These are phyloP conservation scores for Oryza glaberrima DNA, from an alignment of 176 grass and related monocot species.

Conservation along the genomic window DNA sequence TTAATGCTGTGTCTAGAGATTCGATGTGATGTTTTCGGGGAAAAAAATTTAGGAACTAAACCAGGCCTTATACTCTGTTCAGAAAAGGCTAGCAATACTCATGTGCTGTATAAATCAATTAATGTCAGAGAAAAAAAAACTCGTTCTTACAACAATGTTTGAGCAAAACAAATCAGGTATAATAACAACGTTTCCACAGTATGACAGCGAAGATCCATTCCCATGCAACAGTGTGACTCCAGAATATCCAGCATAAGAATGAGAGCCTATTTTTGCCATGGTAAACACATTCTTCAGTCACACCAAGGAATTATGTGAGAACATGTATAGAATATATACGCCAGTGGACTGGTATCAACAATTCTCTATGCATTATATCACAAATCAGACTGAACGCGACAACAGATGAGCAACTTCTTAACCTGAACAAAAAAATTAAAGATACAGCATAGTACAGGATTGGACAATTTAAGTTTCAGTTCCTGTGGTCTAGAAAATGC, in stretches of 20 bases:
- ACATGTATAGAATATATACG: neutral
- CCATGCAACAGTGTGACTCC: neutral
- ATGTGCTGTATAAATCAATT: neutral
- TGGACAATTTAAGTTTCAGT: neutral
- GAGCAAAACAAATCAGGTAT: neutral
- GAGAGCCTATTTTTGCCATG: neutral
- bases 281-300: neutral
- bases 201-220: neutral
- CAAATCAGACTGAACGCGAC: neutral
- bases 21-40: no score
- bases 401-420: neutral
- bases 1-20: no score
- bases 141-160: neutral
- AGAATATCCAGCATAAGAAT: neutral
- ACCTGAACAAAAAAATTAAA: neutral
- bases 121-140: neutral
- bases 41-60: no score
- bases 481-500: neutral
- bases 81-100: no score
- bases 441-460: neutral
- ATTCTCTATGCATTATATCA: neutral
- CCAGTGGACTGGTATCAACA: neutral
- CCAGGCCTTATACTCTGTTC: no score
- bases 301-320: no score
- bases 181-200: neutral